phyloP scores from a whole-genome alignment of 2,329 filamentous ascomycete genomes.

The Colletotrichum truncatum region DNA sequence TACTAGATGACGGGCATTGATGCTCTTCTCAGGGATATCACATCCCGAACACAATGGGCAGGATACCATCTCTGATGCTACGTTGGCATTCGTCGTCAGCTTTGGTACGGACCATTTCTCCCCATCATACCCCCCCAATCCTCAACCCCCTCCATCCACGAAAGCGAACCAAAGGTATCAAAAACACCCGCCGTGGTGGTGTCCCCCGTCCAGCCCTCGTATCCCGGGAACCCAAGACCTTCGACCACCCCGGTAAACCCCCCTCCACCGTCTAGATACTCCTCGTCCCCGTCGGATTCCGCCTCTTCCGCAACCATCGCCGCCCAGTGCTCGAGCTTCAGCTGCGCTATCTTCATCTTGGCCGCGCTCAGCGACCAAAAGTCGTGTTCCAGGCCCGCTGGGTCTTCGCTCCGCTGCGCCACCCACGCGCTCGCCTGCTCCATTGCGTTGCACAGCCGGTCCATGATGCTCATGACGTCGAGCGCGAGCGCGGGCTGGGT shows the following conservation, averaged over 20 bases:
- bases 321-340: slow-evolving; percentile 57
- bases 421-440: slow-evolving; percentile 52
- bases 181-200: not conserved
- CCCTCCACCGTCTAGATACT: not conserved
- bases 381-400: slow-evolving; percentile 49
- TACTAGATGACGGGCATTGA: no score
- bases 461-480: slow-evolving; percentile 53
- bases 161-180: not conserved
- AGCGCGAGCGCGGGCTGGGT: slow-evolving; percentile 54
- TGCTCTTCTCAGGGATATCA: no score
- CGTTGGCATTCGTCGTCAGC: no score
- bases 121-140: not conserved
- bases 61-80: no score
- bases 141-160: not conserved
- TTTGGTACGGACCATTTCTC: no score
- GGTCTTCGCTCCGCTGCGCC: slow-evolving; percentile 39
- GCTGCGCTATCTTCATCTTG: slow-evolving; percentile 54
- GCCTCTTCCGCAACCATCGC: slow-evolving; percentile 47
- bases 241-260: not conserved
- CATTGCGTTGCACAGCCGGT: slow-evolving; percentile 50
- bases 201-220: not conserved
- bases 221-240: no score
- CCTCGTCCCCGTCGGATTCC: not conserved
- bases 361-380: slow-evolving; percentile 58
- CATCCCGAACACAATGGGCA: no score